A percentile compares a stretch with the other conserved stretches of the same genome.
These are phyloP conservation scores for Lepidium sativum DNA, from an alignment of 345 rosid species.

Conservation along the genomic window DNA sequence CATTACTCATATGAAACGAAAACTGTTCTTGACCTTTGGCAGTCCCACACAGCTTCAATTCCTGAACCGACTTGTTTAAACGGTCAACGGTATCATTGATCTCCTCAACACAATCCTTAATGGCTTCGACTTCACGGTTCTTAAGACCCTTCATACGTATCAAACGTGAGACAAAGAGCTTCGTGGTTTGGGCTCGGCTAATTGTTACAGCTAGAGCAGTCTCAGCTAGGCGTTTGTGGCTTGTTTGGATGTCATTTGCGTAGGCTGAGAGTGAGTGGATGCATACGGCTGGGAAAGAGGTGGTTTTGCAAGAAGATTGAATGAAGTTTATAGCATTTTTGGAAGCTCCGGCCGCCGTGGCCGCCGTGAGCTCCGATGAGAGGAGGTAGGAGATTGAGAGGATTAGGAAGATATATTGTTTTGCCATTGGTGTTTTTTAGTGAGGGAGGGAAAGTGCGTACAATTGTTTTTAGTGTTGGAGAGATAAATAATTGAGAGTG, in stretches of 20 bases:
- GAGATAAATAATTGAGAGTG: neutral
- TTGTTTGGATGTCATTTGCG: slow-evolving; percentile 48
- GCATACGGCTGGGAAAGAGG: slow-evolving; percentile 61
- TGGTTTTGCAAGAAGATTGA: slow-evolving; percentile 49
- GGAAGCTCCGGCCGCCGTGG: slow-evolving; percentile 21
- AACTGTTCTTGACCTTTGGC: slow-evolving; percentile 44
- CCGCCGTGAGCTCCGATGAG: slow-evolving; percentile 7
- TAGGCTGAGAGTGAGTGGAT: slow-evolving; percentile 51
- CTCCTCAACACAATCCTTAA: slow-evolving; percentile 68
- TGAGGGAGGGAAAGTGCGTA: neutral
- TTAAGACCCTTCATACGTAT: slow-evolving; percentile 45
- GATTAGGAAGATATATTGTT: slow-evolving; percentile 13
- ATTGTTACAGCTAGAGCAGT: slow-evolving; percentile 73
- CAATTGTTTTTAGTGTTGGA: neutral
- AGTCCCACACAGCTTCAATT: slow-evolving; percentile 43
- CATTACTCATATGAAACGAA: slow-evolving; percentile 69
- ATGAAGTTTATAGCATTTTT: slow-evolving; percentile 38
- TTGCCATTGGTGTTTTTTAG: slow-evolving; percentile 17
- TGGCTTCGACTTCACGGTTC: slow-evolving; percentile 49
- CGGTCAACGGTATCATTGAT: slow-evolving; percentile 63
- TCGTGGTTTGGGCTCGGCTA: slow-evolving; percentile 43
- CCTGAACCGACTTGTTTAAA: slow-evolving; percentile 49
- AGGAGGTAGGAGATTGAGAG: slow-evolving; percentile 13
- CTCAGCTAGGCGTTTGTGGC: slow-evolving; percentile 54
- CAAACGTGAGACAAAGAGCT: slow-evolving; percentile 43